Evolutionary conservation across 2,329 filamentous ascomycete genomes (phyloP).

Genomic region (Ophiostoma triangulosporum): DNA sequence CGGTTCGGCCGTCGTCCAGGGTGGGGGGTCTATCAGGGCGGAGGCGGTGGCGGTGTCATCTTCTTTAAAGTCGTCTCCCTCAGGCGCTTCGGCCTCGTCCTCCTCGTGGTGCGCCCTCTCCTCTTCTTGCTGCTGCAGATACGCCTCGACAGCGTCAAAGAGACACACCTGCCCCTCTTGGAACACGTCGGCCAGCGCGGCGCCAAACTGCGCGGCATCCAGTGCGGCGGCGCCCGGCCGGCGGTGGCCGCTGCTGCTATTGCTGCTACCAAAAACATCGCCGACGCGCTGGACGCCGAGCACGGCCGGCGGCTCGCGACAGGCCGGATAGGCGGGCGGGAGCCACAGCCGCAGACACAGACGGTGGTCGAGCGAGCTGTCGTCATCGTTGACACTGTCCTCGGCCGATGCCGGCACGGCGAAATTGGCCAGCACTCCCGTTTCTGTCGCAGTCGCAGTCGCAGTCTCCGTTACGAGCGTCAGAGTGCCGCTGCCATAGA

Average conservation of each 20-base stretch:
- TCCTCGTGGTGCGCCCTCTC: slow-evolving; percentile 13
- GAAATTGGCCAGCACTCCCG: slow-evolving; percentile 38
- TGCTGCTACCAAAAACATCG: slow-evolving; percentile 32
- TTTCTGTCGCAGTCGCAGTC: slow-evolving; percentile 16
- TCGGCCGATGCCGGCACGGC: slow-evolving; percentile 41
- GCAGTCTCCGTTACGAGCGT: slow-evolving; percentile 17
- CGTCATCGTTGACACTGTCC: slow-evolving; percentile 19
- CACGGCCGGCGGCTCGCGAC: slow-evolving; percentile 48
- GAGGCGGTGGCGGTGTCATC: background rate
- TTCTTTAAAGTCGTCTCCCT: background rate
- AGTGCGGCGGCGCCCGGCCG: slow-evolving; percentile 58
- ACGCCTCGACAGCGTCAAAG: slow-evolving; percentile 78
- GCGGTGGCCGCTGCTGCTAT: background rate
- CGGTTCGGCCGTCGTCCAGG: slow-evolving; percentile 63
- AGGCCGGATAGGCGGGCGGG: slow-evolving; percentile 56
- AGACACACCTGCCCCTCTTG: slow-evolving; percentile 67
- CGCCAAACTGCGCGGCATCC: slow-evolving; percentile 54
- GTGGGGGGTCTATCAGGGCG: slow-evolving; percentile 20
- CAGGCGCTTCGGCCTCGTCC: slow-evolving; percentile 11
- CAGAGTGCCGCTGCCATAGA: slow-evolving; percentile 60
- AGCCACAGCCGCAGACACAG: slow-evolving; percentile 50
- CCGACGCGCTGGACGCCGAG: slow-evolving; percentile 70
- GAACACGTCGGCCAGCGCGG: slow-evolving; percentile 55
- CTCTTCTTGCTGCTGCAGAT: slow-evolving; percentile 25
- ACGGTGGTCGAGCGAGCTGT: slow-evolving; percentile 30